Evolutionary conservation across 164 flowering plant genomes (phyloP).

Genomic region (Vitis riparia): DNA sequence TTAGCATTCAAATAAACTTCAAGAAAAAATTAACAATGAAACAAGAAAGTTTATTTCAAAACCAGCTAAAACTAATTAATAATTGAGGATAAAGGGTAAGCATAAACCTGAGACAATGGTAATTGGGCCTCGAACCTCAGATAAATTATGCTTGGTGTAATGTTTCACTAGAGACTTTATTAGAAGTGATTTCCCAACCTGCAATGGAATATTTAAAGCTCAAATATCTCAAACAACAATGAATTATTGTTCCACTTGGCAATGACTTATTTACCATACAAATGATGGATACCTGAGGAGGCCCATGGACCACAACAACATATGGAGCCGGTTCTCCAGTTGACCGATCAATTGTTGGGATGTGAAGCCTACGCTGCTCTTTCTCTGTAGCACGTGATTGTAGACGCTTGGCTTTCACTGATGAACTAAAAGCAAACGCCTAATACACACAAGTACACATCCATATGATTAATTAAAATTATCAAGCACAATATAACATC

Average conservation of each 20-base stretch:
- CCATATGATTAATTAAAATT: slow-evolving; percentile 1
- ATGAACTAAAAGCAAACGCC: slow-evolving; percentile 87
- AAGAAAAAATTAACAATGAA: neutral
- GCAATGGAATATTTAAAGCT: neutral
- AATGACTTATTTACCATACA: neutral
- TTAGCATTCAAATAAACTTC: neutral
- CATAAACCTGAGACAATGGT: slow-evolving; percentile 82
- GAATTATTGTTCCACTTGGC: too few species aligned
- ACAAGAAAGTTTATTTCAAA: neutral
- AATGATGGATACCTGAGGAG: slow-evolving; percentile 62
- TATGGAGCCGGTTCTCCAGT: slow-evolving; percentile 87
- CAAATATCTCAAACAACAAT: too few species aligned
- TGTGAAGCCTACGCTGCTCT: slow-evolving; percentile 87
- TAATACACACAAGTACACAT: slow-evolving; percentile 14
- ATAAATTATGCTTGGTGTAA: slow-evolving; percentile 82
- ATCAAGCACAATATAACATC: neutral
- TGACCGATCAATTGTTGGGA: slow-evolving; percentile 74
- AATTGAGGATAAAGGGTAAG: neutral
- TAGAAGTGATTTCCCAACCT: slow-evolving; percentile 95
- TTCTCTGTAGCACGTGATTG: slow-evolving; percentile 82
- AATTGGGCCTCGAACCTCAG: slow-evolving; percentile 90
- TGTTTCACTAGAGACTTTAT: slow-evolving; percentile 87
- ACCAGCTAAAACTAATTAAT: neutral
- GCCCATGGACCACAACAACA: slow-evolving; percentile 93
- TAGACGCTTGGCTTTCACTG: slow-evolving; percentile 76